phyloP scores from a whole-genome alignment of 306 rosid species.

The Leucaena leucocephala region DNA sequence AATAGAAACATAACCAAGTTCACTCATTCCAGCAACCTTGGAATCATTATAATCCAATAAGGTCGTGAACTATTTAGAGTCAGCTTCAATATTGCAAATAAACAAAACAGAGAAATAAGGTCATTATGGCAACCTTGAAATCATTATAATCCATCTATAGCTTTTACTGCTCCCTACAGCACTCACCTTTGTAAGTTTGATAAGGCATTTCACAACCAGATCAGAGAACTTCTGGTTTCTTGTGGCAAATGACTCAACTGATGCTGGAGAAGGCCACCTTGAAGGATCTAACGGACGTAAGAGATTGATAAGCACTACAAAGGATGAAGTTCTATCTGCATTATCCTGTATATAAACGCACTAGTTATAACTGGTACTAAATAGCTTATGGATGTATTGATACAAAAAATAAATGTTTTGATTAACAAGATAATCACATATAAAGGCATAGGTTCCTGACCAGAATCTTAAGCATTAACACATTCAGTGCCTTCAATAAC shows the following conservation, averaged over 20 bases:
- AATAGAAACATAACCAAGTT: neutral
- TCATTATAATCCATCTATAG: neutral
- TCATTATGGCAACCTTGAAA: constrained; percentile 5
- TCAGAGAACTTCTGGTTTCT: constrained; percentile 98
- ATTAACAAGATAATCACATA: neutral
- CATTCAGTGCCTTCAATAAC: constrained; percentile 93
- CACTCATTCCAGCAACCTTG: neutral
- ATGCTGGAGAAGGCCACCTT: constrained; percentile 91
- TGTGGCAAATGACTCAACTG: constrained; percentile 79
- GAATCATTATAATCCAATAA: neutral
- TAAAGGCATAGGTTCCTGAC: constrained; percentile 43
- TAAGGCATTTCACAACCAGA: constrained; percentile 98
- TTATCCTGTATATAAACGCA: constrained; percentile 72
- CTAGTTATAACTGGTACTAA: constrained; percentile 11
- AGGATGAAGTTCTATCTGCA: constrained; percentile 96
- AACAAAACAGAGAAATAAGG: neutral
- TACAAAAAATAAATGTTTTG: neutral
- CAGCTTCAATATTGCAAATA: constrained; percentile 1
- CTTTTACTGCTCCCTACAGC: constrained; percentile 7
- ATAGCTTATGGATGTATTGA: neutral
- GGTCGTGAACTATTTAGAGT: neutral
- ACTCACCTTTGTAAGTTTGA: constrained; percentile 92
- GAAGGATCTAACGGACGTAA: constrained; percentile 94
- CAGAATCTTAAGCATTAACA: constrained; percentile 97
- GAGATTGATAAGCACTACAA: constrained; percentile 89